Percentiles rank a stretch among this genome's conserved stretches.
Conservation (phyloP, 208 protist species). For the Acanthamoeba quina region DNA sequence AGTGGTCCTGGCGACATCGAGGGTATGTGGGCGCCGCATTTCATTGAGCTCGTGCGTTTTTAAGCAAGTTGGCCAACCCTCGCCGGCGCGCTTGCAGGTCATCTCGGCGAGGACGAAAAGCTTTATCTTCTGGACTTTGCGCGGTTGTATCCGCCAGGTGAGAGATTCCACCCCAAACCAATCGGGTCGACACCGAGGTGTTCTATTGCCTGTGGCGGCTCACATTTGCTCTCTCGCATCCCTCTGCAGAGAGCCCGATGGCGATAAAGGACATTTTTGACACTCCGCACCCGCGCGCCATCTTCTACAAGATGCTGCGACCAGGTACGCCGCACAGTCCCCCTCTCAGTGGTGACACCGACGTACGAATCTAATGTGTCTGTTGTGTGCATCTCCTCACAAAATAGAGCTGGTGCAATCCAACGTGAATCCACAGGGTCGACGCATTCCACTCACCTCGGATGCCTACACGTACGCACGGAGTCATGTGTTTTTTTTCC, state of each 20-base stretch:
- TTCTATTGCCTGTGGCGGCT: neutral
- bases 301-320: slow-evolving; percentile 70
- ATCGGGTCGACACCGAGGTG: neutral
- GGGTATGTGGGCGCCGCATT: neutral
- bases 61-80: neutral
- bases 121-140: slow-evolving; percentile 69
- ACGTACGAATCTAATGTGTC: neutral
- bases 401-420: slow-evolving; percentile 19
- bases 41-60: neutral
- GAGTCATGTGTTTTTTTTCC: neutral
- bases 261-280: neutral
- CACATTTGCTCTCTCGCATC: neutral
- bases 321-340: neutral
- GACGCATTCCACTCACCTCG: slow-evolving; percentile 20
- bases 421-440: slow-evolving; percentile 1
- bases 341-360: neutral
- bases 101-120: slow-evolving; percentile 44
- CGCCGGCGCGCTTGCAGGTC: neutral
- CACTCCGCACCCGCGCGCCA: slow-evolving; percentile 6
- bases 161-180: neutral
- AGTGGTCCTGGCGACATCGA: slow-evolving; percentile 43
- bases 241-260: slow-evolving; percentile 4
- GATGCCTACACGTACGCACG: slow-evolving; percentile 28
- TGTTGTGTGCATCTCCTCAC: no score
- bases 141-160: slow-evolving; percentile 14